phyloP scores from a whole-genome alignment of 2,329 filamentous ascomycete genomes.

The Talaromyces islandicus region DNA sequence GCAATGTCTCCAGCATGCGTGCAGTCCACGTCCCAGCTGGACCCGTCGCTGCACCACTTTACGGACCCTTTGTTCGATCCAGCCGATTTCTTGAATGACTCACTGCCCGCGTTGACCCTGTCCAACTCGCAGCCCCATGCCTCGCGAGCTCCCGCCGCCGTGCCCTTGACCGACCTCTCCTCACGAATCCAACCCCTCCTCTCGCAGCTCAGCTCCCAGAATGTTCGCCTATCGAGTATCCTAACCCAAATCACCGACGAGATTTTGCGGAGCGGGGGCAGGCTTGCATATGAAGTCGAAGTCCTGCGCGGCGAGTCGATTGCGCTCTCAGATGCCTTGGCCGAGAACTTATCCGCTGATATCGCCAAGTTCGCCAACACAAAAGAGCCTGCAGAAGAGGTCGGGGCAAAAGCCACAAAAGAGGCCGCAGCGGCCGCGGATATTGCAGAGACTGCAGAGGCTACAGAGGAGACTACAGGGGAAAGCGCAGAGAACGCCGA shows the following conservation, averaged over 20 bases:
- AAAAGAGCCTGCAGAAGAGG: background rate
- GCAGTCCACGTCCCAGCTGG: constrained; percentile 52
- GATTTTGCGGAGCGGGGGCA: constrained; percentile 79
- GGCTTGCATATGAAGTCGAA: constrained; percentile 91
- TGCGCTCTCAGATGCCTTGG: constrained; percentile 70
- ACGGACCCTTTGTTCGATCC: constrained; percentile 72
- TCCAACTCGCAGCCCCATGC: constrained; percentile 36
- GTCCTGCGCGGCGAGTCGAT: constrained; percentile 82
- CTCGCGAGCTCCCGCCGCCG: constrained; percentile 39
- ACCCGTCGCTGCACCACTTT: constrained; percentile 70
- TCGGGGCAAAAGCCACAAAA: background rate
- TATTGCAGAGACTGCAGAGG: background rate
- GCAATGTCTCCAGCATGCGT: background rate
- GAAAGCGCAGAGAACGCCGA: constrained; percentile 1
- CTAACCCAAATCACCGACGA: constrained; percentile 91
- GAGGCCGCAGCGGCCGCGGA: background rate
- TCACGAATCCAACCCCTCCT: constrained; percentile 77
- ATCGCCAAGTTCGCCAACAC: constrained; percentile 60
- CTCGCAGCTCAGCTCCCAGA: constrained; percentile 82
- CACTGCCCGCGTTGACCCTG: constrained; percentile 61
- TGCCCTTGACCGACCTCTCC: constrained; percentile 69
- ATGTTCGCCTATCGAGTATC: constrained; percentile 70
- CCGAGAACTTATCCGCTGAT: constrained; percentile 65
- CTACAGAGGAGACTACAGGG: constrained; percentile 1
- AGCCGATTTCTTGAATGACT: constrained; percentile 75